Conservation (phyloP, 2,329 filamentous ascomycete genomes). For the Zymoseptoria crescenta region DNA sequence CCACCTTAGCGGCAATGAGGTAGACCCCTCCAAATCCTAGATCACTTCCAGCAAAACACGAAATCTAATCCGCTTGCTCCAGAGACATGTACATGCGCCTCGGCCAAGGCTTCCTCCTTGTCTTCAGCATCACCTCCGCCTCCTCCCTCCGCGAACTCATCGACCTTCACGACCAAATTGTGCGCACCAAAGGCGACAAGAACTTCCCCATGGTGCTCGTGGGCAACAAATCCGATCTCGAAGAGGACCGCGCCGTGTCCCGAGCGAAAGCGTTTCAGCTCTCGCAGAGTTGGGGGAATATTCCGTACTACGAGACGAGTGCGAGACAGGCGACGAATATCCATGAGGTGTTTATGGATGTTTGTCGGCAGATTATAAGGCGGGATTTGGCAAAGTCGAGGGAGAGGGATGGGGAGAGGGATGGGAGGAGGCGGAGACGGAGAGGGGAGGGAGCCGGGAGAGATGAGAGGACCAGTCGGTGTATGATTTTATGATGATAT, state of each 20-base stretch:
- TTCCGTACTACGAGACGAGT: conserved; percentile 85
- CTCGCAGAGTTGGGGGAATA: conserved; percentile 77
- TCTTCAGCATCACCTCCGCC: conserved; percentile 82
- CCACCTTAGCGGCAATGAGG: conserved; percentile 17
- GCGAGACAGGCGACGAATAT: conserved; percentile 78
- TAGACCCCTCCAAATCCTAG: conserved; percentile 3
- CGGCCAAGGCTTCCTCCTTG: conserved; percentile 81
- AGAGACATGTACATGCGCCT: conserved; percentile 87
- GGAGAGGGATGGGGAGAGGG: conserved; percentile 14
- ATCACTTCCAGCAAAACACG: conserved; percentile 2
- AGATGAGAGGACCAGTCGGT: conserved; percentile 10
- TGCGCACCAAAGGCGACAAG: conserved; percentile 74
- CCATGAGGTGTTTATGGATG: conserved; percentile 67
- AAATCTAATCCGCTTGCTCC: conserved; percentile 17
- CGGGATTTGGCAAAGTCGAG: conserved; percentile 21
- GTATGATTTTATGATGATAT: conserved; percentile 16
- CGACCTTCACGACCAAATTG: conserved; percentile 78
- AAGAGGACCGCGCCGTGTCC: conserved; percentile 73
- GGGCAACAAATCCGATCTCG: conserved; percentile 84
- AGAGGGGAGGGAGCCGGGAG: conserved; percentile 4
- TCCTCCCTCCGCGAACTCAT: conserved; percentile 76
- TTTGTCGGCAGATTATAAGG: conserved; percentile 32
- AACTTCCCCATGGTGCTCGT: conserved; percentile 69
- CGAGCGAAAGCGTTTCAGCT: conserved; percentile 73
- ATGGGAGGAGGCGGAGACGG: conserved; percentile 7